Percentiles rank a stretch among this genome's conserved stretches.
phyloP scores from a whole-genome alignment of 2,329 filamentous ascomycete species.

The Hawksworthiomyces lignivorus region DNA sequence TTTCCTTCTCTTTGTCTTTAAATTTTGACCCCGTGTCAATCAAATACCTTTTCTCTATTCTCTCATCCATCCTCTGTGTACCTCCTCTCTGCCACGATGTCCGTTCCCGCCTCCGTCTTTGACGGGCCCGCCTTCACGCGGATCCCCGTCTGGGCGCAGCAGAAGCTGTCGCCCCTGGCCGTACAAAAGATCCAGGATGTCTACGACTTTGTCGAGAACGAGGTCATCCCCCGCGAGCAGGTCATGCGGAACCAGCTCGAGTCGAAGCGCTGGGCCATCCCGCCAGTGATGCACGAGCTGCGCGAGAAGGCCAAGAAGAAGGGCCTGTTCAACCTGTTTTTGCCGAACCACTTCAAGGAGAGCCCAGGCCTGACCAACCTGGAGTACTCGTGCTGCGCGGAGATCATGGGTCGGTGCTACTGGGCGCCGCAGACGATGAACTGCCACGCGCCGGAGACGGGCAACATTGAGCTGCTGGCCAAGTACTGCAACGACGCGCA shows the following conservation, averaged over 20 bases:
- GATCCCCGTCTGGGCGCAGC: conserved; percentile 62
- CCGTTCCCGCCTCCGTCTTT: conserved; percentile 68
- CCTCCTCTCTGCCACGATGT: conserved; percentile 4
- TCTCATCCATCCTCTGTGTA: neutral
- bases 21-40: too few species aligned
- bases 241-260: conserved; percentile 82
- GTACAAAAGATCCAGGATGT: conserved; percentile 24
- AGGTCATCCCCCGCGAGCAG: conserved; percentile 54
- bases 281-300: conserved; percentile 32
- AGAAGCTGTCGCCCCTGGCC: conserved; percentile 18
- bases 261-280: conserved; percentile 56
- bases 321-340: conserved; percentile 96
- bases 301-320: conserved; percentile 47
- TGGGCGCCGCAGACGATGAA: conserved; percentile 81
- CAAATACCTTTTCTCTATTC: neutral
- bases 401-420: conserved; percentile 80
- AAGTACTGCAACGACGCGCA: conserved; percentile 83
- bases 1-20: neutral
- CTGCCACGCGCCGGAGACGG: conserved; percentile 84
- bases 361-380: conserved; percentile 90
- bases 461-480: conserved; percentile 91
- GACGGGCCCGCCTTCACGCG: conserved; percentile 72
- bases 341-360: conserved; percentile 91
- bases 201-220: conserved; percentile 33
- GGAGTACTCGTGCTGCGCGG: conserved; percentile 96